Conservation (phyloP, 2,329 filamentous ascomycete genomes). For the Scytalidium sp. region DNA sequence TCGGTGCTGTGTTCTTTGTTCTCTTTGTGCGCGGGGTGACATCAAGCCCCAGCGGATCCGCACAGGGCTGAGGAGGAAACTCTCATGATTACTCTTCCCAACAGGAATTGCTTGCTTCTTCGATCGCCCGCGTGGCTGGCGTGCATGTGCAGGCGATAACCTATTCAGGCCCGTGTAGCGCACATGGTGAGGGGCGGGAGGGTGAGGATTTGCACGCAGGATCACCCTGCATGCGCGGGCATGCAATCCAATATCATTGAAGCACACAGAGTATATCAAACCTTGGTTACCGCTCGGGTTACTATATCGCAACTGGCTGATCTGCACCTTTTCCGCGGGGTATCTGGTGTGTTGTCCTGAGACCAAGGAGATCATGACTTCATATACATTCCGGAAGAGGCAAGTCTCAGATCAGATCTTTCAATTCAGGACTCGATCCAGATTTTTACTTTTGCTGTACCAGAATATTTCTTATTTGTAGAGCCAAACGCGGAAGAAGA, state of each 20-base stretch:
- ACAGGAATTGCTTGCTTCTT: too few species aligned
- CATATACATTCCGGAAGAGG: not conserved
- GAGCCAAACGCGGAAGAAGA: too few species aligned
- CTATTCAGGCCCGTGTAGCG: too few species aligned
- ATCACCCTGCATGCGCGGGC: too few species aligned
- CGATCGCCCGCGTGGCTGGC: too few species aligned
- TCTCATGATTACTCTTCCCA: not conserved
- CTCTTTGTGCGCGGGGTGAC: not conserved
- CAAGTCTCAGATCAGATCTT: not conserved
- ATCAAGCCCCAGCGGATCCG: not conserved
- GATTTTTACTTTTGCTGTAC: not conserved
- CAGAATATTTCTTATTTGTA: too few species aligned
- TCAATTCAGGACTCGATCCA: not conserved
- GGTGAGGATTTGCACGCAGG: too few species aligned
- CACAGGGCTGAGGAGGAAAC: not conserved
- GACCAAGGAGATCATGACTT: not conserved
- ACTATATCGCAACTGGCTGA: not conserved
- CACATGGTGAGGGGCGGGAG: too few species aligned
- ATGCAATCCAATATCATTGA: too few species aligned
- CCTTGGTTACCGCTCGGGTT: not conserved
- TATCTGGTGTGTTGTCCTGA: too few species aligned
- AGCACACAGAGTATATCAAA: too few species aligned
- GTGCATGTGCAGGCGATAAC: too few species aligned
- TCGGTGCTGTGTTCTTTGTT: not conserved
- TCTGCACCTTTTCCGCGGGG: not conserved